phyloP scores from a whole-genome alignment of 441 rosid species.

The Macaranga tanarius region DNA sequence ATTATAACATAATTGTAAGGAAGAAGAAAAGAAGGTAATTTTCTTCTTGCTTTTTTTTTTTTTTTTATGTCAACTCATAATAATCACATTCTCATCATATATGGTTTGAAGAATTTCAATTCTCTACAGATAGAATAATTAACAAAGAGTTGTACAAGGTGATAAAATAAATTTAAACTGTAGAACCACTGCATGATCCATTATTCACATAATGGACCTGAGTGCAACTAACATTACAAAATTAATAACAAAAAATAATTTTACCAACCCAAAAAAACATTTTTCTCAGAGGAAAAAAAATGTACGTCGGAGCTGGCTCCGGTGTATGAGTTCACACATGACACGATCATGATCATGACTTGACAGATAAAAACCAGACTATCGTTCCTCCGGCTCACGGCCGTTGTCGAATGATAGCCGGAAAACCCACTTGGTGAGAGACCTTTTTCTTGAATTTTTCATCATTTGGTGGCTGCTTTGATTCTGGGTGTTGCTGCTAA shows the following conservation, averaged over 20 bases:
- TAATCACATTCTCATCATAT: neutral
- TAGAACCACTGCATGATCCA: constrained; percentile 51
- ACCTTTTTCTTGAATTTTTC: constrained; percentile 51
- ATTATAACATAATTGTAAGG: neutral
- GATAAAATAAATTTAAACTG: constrained; percentile 14
- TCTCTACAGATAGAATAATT: constrained; percentile 13
- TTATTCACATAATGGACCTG: constrained; percentile 39
- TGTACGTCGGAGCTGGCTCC: neutral
- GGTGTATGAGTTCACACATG: constrained; percentile 18
- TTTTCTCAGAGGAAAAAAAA: constrained; percentile 8
- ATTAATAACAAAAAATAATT: constrained; percentile 11
- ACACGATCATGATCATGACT: constrained; percentile 11
- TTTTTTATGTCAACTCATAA: neutral
- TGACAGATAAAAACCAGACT: constrained; percentile 36
- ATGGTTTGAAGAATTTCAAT: constrained; percentile 20
- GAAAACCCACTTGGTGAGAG: constrained; percentile 74
- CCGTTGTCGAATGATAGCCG: constrained; percentile 67
- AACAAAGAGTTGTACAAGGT: constrained; percentile 18
- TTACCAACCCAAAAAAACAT: constrained; percentile 34
- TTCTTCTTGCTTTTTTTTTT: neutral
- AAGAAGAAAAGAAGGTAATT: neutral
- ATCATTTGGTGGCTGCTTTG: constrained; percentile 41
- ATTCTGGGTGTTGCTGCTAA: constrained; percentile 12
- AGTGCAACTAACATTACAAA: constrained; percentile 45
- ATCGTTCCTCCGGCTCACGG: constrained; percentile 70